Evolutionary conservation across 1,284 basidiomycete genomes (phyloP).

Genomic region (Ustilago nuda): DNA sequence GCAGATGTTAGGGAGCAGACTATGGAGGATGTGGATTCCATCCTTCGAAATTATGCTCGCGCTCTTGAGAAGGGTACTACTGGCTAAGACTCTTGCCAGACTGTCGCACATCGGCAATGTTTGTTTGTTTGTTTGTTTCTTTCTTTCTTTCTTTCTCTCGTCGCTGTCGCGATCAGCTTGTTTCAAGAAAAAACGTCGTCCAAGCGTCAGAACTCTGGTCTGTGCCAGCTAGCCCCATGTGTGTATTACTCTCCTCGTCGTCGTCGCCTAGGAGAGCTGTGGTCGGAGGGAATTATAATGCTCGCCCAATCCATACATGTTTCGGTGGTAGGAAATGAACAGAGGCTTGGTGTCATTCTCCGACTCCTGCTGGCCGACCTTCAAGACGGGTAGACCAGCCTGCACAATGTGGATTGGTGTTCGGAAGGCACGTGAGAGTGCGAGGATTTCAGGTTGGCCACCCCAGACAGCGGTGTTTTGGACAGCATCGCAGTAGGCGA

Average conservation of each 20-base stretch:
- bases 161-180: too few relatives aligned
- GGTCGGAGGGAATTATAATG: conserved; percentile 66
- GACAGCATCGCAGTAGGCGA: conserved; percentile 82
- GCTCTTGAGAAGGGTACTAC: conserved; percentile 51
- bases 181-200: too few relatives aligned
- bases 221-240: too few relatives aligned
- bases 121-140: too few relatives aligned
- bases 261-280: conserved; percentile 5
- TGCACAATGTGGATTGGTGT: conserved; percentile 94
- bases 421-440: conserved; percentile 83
- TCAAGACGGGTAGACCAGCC: conserved; percentile 79
- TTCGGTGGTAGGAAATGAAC: conserved; percentile 62
- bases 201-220: too few relatives aligned
- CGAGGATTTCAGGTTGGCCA: conserved; percentile 95
- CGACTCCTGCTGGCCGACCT: conserved; percentile 77
- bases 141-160: too few relatives aligned
- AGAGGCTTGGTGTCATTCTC: conserved; percentile 36
- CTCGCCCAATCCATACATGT: conserved; percentile 67
- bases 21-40: conserved; percentile 98
- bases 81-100: conserved; percentile 9
- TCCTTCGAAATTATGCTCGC: conserved; percentile 79
- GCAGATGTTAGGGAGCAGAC: conserved; percentile 97
- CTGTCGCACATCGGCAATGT: too few relatives aligned
- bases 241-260: neutral
- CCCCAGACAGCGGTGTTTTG: conserved; percentile 91